phyloP scores from a whole-genome alignment of 495 filamentous ascomycete species.

The Neurospora terricola region DNA sequence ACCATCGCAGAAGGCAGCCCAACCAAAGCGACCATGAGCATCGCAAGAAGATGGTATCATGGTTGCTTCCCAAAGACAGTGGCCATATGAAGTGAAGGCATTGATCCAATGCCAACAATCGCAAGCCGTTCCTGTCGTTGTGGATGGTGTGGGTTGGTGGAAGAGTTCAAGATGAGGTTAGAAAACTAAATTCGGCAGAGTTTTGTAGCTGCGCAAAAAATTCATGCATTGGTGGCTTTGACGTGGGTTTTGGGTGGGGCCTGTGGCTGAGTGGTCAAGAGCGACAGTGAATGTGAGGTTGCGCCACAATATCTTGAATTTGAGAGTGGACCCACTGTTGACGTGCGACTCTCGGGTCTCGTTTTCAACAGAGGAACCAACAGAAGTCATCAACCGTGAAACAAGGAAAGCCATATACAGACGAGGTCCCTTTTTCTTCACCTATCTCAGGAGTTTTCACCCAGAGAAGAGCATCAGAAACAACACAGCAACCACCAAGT shows the following conservation, averaged over 20 bases:
- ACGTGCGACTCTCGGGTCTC: not conserved
- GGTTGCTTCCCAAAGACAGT: not conserved
- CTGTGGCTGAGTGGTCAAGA: not conserved
- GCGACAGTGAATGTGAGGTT: not conserved
- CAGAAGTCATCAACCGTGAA: not conserved
- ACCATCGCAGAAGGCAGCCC: not conserved
- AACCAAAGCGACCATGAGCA: not conserved
- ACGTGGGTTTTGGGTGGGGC: not conserved
- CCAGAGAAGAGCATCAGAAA: not conserved
- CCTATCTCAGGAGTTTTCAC: not conserved
- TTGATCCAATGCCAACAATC: not conserved
- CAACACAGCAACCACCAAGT: constrained; percentile 3
- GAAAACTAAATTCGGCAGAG: not conserved
- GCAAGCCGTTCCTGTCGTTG: not conserved
- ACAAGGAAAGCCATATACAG: not conserved
- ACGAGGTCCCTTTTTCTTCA: not conserved
- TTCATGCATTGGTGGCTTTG: constrained; percentile 1
- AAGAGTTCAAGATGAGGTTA: not conserved
- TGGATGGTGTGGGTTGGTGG: not conserved
- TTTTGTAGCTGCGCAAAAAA: not conserved
- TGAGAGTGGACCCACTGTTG: not conserved
- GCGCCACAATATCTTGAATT: not conserved
- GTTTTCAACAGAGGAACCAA: not conserved
- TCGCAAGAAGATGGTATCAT: not conserved
- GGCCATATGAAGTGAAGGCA: not conserved